Conservation (phyloP, 129 eudicot genomes). For the Centrapalus pauciflorus region DNA sequence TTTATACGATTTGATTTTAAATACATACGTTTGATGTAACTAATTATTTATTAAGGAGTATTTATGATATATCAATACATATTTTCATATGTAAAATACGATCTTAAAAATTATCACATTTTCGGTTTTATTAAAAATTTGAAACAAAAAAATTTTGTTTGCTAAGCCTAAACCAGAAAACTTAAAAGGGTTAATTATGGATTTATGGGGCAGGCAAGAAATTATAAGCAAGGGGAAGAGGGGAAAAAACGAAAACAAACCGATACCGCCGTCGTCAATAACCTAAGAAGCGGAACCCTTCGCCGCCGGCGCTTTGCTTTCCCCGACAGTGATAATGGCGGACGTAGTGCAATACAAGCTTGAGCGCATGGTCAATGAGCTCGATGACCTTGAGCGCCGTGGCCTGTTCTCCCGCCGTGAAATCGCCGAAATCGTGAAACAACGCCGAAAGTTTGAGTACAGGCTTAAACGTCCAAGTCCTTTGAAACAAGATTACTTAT, state of each 20-base stretch:
- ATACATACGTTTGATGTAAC: too few relatives aligned
- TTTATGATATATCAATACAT: too few relatives aligned
- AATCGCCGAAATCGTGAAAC: conserved; percentile 67
- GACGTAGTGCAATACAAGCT: conserved; percentile 83
- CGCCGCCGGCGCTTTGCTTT: not conserved
- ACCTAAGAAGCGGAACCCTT: conserved; percentile 15
- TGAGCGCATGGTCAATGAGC: conserved; percentile 88
- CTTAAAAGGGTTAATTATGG: not conserved
- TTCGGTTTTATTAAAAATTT: too few relatives aligned
- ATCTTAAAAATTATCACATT: too few relatives aligned
- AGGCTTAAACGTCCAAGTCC: conserved; percentile 79
- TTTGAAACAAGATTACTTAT: conserved; percentile 57
- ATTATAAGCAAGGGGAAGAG: not conserved
- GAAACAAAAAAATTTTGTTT: too few relatives aligned
- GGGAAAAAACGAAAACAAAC: not conserved
- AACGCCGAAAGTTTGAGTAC: conserved; percentile 88
- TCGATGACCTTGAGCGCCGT: conserved; percentile 76
- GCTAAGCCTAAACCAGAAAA: not conserved
- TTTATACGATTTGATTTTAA: too few relatives aligned
- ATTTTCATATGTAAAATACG: too few relatives aligned
- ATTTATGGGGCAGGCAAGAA: not conserved
- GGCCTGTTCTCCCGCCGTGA: conserved; percentile 62
- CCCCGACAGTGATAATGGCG: conserved; percentile 51
- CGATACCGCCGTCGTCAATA: conserved; percentile 11
- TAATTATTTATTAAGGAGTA: too few relatives aligned